phyloP scores from a whole-genome alignment of 108 stramenopile genomes.

The Cyclostephanos invisitatus region DNA sequence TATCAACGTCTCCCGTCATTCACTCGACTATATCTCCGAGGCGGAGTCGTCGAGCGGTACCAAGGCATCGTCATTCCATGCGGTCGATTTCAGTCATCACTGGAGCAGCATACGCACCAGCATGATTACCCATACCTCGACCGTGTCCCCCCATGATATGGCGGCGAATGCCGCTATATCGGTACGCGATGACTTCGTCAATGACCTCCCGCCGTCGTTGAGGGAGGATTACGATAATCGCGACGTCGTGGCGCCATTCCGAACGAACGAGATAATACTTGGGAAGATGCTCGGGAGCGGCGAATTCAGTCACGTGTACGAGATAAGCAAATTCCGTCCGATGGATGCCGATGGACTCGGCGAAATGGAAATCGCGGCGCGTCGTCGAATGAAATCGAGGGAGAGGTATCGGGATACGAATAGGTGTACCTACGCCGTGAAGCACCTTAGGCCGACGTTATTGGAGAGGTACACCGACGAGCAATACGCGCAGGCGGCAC shows the following conservation, averaged over 20 bases:
- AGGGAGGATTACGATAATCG: constrained; percentile 8
- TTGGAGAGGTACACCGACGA: not conserved
- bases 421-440: constrained; percentile 14
- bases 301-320: constrained; percentile 36
- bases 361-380: constrained; percentile 1
- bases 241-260: constrained; percentile 22
- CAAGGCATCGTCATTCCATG: no score
- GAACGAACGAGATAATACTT: constrained; percentile 20
- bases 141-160: constrained; percentile 10
- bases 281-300: constrained; percentile 26
- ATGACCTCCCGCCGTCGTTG: constrained; percentile 13
- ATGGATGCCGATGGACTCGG: constrained; percentile 1
- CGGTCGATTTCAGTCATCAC: no score
- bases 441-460: constrained; percentile 10
- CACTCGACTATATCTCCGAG: no score
- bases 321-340: constrained; percentile 7
- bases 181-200: constrained; percentile 9
- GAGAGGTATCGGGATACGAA: constrained; percentile 13
- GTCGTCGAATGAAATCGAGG: constrained; percentile 7
- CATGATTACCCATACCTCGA: not conserved
- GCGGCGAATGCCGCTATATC: constrained; percentile 14
- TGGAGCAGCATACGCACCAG: no score
- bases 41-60: no score
- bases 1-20: not conserved
- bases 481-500: constrained; percentile 20